Conservation (phyloP, 768 basidiomycete genomes). For the Termitomyces sp. region DNA sequence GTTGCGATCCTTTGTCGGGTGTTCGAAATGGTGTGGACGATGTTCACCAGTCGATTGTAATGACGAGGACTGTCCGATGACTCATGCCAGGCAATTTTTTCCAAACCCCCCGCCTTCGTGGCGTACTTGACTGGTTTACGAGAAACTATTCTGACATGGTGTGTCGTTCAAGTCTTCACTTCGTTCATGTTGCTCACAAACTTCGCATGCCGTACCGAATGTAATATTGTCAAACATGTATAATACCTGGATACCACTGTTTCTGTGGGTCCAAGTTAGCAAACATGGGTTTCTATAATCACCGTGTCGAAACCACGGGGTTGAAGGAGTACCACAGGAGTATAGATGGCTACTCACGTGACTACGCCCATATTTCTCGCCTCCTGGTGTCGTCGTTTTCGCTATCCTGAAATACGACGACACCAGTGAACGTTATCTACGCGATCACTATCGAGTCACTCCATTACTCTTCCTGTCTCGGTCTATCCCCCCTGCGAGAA, state of each 20-base stretch:
- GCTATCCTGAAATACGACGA: no score
- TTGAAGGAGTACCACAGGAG: no score
- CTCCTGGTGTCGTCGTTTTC: no score
- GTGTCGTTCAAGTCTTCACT: background rate
- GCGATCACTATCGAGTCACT: no score
- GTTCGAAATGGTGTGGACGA: conserved; percentile 8
- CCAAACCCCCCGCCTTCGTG: conserved; percentile 16
- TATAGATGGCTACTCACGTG: no score
- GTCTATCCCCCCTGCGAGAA: no score
- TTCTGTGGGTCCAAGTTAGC: background rate
- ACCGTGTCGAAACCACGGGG: no score
- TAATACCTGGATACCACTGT: background rate
- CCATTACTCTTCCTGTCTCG: no score
- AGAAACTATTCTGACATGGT: background rate
- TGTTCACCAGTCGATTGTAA: conserved; percentile 5
- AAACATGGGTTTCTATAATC: no score
- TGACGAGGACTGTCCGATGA: conserved; percentile 18
- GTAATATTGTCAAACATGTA: background rate
- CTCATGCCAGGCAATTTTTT: conserved; percentile 20
- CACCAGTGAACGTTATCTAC: no score
- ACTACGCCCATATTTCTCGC: no score
- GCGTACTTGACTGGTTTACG: conserved; percentile 6
- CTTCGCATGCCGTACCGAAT: background rate
- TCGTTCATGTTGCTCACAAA: background rate
- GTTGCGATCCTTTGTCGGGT: conserved; percentile 9